Evolutionary conservation across 805 yeast genomes (phyloP).

Genomic region (baker's yeast (Saccharomyces cerevisiae)): DNA sequence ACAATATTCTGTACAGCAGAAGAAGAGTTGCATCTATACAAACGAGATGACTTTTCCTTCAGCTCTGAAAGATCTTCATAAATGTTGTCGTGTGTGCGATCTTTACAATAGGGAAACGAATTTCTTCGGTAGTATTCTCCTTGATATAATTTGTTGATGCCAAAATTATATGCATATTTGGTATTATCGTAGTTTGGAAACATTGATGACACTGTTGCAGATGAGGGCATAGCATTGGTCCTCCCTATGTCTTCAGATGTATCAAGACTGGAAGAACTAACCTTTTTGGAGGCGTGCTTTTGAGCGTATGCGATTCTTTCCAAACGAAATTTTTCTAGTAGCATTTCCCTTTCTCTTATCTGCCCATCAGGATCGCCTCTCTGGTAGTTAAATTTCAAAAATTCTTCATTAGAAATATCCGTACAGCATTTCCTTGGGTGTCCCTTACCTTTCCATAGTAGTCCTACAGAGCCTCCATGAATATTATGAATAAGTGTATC

Average conservation of each 20-base stretch:
- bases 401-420: slow-evolving; percentile 8
- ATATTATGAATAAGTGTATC: slow-evolving; percentile 25
- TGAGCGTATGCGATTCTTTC: slow-evolving; percentile 7
- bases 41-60: not conserved
- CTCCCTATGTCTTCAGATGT: slow-evolving; percentile 7
- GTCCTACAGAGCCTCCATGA: slow-evolving; percentile 31
- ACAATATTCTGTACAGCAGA: slow-evolving; percentile 21
- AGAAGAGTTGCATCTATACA: slow-evolving; percentile 18
- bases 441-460: slow-evolving; percentile 48
- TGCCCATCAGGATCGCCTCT: slow-evolving; percentile 20
- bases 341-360: not conserved
- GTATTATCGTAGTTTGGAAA: slow-evolving; percentile 21
- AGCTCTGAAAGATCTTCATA: slow-evolving; percentile 2
- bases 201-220: slow-evolving; percentile 19
- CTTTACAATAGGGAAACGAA: slow-evolving; percentile 16
- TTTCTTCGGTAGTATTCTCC: slow-evolving; percentile 24
- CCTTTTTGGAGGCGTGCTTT: not conserved
- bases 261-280: slow-evolving; percentile 2
- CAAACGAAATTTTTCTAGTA: not conserved
- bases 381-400: slow-evolving; percentile 9
- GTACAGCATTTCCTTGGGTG: slow-evolving; percentile 26
- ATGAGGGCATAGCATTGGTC: slow-evolving; percentile 14
- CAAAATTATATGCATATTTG: slow-evolving; percentile 11
- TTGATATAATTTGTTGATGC: slow-evolving; percentile 15
- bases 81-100: slow-evolving; percentile 5